A percentile compares a stretch with the other conserved stretches of the same genome.
Evolutionary conservation across 805 yeast species (phyloP).

Genomic region (Lipomyces mesembrius): DNA sequence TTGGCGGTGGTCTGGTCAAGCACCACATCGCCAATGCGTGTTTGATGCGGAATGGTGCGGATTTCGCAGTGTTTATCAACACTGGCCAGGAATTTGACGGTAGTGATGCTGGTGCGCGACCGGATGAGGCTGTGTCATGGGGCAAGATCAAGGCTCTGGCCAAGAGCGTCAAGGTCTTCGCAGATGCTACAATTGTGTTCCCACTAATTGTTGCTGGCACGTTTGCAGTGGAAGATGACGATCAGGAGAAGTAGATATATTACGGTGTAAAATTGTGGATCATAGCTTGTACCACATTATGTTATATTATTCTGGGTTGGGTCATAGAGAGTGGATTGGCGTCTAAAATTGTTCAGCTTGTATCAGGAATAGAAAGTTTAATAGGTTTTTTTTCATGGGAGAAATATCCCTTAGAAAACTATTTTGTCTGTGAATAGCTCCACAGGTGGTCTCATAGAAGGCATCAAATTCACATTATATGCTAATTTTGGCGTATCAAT

Average conservation of each 20-base stretch:
- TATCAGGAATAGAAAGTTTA: background rate
- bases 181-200: slow-evolving; percentile 92
- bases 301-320: no score
- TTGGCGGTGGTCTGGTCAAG: slow-evolving; percentile 96
- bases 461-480: no score
- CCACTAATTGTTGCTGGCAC: slow-evolving; percentile 98
- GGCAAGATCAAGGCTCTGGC: slow-evolving; percentile 98
- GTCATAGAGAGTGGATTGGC: background rate
- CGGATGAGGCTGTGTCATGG: slow-evolving; percentile 99
- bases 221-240: slow-evolving; percentile 54
- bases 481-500: no score
- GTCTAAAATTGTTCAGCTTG: background rate
- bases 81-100: slow-evolving; percentile 99
- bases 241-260: slow-evolving; percentile 1
- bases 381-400: no score
- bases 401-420: no score
- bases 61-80: slow-evolving; percentile 93
- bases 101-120: slow-evolving; percentile 98
- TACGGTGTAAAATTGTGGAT: background rate
- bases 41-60: slow-evolving; percentile 99
- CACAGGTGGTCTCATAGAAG: no score
- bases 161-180: slow-evolving; percentile 84
- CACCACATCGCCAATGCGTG: slow-evolving; percentile 99
- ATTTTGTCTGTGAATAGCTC: no score
- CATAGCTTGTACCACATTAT: background rate